phyloP scores from a whole-genome alignment of 1,139 yeast genomes.

The Yamadazyma epiphylla region DNA sequence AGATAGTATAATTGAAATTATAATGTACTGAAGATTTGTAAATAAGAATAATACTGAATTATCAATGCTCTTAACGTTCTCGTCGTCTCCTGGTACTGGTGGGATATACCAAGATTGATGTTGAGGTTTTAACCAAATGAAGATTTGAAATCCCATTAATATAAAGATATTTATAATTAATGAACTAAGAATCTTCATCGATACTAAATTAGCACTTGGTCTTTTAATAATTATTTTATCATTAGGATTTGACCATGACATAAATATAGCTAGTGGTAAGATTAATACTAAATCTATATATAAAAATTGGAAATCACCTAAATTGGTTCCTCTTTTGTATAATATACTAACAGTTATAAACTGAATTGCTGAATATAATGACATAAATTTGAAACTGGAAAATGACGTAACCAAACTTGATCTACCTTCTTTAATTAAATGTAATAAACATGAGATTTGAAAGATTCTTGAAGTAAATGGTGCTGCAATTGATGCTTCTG shows the following conservation, averaged over 20 bases:
- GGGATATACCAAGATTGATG: constrained; percentile 69
- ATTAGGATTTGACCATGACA: constrained; percentile 95
- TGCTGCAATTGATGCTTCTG: constrained; percentile 98
- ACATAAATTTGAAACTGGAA: constrained; percentile 97
- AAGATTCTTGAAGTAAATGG: constrained; percentile 90
- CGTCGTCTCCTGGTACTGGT: constrained; percentile 84
- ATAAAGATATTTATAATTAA: constrained; percentile 67
- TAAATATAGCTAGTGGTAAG: constrained; percentile 89
- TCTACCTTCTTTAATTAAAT: constrained; percentile 90
- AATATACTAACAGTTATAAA: constrained; percentile 81
- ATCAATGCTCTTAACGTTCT: constrained; percentile 81
- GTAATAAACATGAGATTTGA: constrained; percentile 88
- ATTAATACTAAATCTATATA: constrained; percentile 89
- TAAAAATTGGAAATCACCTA: constrained; percentile 96
- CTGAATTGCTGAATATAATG: constrained; percentile 93
- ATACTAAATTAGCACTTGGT: constrained; percentile 91
- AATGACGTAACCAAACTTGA: constrained; percentile 93
- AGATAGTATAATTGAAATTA: constrained; percentile 76
- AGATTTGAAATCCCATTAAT: constrained; percentile 60
- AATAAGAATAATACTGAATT: constrained; percentile 79
- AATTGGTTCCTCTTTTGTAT: constrained; percentile 84
- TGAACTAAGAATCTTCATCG: constrained; percentile 82
- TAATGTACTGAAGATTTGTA: constrained; percentile 85
- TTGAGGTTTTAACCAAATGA: constrained; percentile 61
- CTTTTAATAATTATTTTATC: constrained; percentile 59